Base-by-base conservation (phyloP, 371 early-diverging fungal genomes). In the Quaeritorhiza haematococci region DNA sequence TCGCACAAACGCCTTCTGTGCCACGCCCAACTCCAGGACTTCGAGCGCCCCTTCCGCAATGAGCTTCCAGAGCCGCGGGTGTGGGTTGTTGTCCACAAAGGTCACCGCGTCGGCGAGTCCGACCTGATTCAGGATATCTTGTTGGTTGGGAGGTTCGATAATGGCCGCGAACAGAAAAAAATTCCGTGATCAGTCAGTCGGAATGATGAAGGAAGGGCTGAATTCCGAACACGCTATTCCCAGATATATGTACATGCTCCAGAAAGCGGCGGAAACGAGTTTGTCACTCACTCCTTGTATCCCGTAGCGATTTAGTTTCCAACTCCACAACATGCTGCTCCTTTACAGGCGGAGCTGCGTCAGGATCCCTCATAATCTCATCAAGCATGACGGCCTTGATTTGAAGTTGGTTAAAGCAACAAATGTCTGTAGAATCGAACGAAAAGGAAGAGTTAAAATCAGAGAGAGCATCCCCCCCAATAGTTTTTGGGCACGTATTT, bases 51-150 rank as follows among this genome's bases (percentile, higher is more conserved):
- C 63, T 26, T 77, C 76, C 2, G 71, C 70, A n/a, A 82, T 49
- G 1, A 75, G 52, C 44, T 72, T 71, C 80, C 80, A 82, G 17
- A 80, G 66, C 7, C 73, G 64, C 1, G 75, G 71, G 55, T 75
- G 75, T 19, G 76, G 77, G 54, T 68, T 69, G n/a, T n/a, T n/a
- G n/a, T n/a, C n/a, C n/a, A n/a, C n/a, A n/a, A n/a, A n/a, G n/a
- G n/a, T n/a, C n/a, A n/a, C n/a, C n/a, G n/a, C n/a, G n/a, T n/a
- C n/a, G n/a, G n/a, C n/a, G n/a, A n/a, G n/a, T 2, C 72, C 73
- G 44, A 65, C 64, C 30, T 75, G 69, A 4, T 53, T 42, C 0
- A 76, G 33, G 24, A 79, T 68, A 35, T 64, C 75, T 71, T 30
- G 3, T 10, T 7, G 3, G 53, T 7, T 17, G 4, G 33, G n/a